phyloP scores from a whole-genome alignment of 805 yeast species.

The Sugiyamaella smithiae region DNA sequence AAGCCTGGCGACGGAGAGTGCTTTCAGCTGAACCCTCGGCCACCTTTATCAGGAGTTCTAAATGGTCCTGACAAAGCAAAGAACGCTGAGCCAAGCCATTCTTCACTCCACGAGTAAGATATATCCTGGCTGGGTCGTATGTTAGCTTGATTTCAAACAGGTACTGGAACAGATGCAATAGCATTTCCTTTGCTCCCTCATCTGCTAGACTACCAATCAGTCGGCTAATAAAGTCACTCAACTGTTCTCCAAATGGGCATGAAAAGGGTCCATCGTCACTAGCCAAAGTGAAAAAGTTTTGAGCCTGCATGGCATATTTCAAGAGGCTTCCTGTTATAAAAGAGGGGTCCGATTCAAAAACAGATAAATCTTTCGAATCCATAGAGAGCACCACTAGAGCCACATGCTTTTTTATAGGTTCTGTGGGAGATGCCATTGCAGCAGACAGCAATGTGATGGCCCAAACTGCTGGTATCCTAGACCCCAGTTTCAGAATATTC shows the following conservation, averaged over 20 bases:
- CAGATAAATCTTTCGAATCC: slow-evolving; percentile 42
- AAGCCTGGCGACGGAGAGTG: slow-evolving; percentile 17
- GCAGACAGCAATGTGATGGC: slow-evolving; percentile 68
- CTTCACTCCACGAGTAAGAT: slow-evolving; percentile 53
- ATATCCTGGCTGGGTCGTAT: slow-evolving; percentile 71
- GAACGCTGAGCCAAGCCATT: slow-evolving; percentile 43
- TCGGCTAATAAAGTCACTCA: slow-evolving; percentile 46
- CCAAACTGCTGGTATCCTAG: slow-evolving; percentile 66
- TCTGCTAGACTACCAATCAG: slow-evolving; percentile 34
- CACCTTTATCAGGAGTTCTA: slow-evolving; percentile 18
- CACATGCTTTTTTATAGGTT: slow-evolving; percentile 66
- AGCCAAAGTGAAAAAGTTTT: slow-evolving; percentile 50
- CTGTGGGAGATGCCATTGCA: slow-evolving; percentile 74
- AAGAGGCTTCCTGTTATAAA: slow-evolving; percentile 47
- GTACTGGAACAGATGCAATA: slow-evolving; percentile 41
- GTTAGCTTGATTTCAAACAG: slow-evolving; percentile 48
- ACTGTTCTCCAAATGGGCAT: slow-evolving; percentile 59
- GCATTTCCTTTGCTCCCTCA: slow-evolving; percentile 29
- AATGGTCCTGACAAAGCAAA: slow-evolving; percentile 29
- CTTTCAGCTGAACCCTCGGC: slow-evolving; percentile 18
- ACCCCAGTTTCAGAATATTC: slow-evolving; percentile 44
- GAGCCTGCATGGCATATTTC: slow-evolving; percentile 61
- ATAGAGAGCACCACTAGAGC: slow-evolving; percentile 55
- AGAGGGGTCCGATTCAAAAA: slow-evolving; percentile 44
- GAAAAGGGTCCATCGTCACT: slow-evolving; percentile 15